Evolutionary conservation across 2,329 filamentous ascomycete genomes (phyloP).

Genomic region (Botrytis fragariae): DNA sequence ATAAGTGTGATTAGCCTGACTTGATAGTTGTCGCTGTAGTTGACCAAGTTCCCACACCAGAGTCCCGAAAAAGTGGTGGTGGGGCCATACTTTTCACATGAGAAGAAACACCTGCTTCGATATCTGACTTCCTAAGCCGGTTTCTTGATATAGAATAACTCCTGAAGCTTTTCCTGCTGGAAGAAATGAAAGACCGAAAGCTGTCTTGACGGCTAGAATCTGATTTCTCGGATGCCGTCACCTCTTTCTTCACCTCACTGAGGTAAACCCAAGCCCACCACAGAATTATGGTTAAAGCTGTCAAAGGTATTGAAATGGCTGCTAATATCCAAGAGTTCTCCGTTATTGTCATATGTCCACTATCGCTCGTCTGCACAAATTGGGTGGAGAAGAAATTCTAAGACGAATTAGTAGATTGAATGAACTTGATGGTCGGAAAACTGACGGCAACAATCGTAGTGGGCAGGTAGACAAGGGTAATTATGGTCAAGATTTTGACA

Average conservation of each 20-base stretch:
- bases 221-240: neutral
- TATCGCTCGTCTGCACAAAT: slow-evolving; percentile 26
- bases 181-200: neutral
- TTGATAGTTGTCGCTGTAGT: slow-evolving; percentile 20
- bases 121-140: slow-evolving; percentile 2
- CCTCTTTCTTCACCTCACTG: slow-evolving; percentile 3
- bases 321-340: slow-evolving; percentile 28
- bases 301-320: slow-evolving; percentile 29
- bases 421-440: neutral
- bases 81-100: neutral
- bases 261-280: slow-evolving; percentile 30
- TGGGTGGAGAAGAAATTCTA: slow-evolving; percentile 32
- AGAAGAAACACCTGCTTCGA: slow-evolving; percentile 8
- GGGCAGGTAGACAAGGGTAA: slow-evolving; percentile 32
- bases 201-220: neutral
- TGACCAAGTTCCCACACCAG: slow-evolving; percentile 19
- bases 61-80: slow-evolving; percentile 1
- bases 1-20: neutral
- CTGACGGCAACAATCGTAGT: slow-evolving; percentile 31
- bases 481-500: slow-evolving; percentile 33
- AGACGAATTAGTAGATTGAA: neutral
- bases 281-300: slow-evolving; percentile 26
- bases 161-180: neutral
- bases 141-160: neutral
- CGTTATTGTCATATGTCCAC: slow-evolving; percentile 23